Base-by-base conservation (phyloP, 208 protist species). In the Acanthamoeba royreba region DNA sequence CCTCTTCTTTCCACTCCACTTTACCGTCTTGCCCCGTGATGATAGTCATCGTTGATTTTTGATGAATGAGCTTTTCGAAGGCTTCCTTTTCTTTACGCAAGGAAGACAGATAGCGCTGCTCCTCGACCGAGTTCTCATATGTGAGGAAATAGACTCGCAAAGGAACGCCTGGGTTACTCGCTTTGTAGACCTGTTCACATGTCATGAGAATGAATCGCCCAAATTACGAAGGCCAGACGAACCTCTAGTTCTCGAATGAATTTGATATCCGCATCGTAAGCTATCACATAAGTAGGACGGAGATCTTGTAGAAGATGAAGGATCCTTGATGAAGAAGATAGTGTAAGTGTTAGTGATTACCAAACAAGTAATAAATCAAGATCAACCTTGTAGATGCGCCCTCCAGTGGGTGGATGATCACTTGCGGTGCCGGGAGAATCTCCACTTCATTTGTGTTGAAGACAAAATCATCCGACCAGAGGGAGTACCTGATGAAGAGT, bases 41-140 rank as follows among this genome's bases (percentile, higher is more conserved):
- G 33, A 92, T 43, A 9, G 66, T 45, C 92, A 94, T 88, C 49
- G 81, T 88, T 47, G 92, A 22, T 92, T 96, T 96, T 22, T 96
- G 88, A 3, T 43, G 13, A 49, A 98, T 98, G 33, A 98, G 66
- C 25, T 69, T 38, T 42, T 97, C 93, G 93, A 98, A 98, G 47
- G 96, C 89, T 13, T 94, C 55, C 49, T 96, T 93, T 58, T 98
- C 97, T 58, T 86, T 88, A 4, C 93, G 63, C 1, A 97, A 40
- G 8, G 85, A 52, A 0, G 93, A 93, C 4, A 96, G 28, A 35
- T 97, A 98, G 33, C 83, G 63, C 40, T 96, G 91, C 45, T 97
- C 93, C 63, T 98, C 97, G 31, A 94, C 89, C 22, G 91, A 96
- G 8, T 96, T 79, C 28, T 87, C 38, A 69, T 98, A 97, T 1